Conservation (phyloP, 129 eudicot genomes). For the Silybum marianum region DNA sequence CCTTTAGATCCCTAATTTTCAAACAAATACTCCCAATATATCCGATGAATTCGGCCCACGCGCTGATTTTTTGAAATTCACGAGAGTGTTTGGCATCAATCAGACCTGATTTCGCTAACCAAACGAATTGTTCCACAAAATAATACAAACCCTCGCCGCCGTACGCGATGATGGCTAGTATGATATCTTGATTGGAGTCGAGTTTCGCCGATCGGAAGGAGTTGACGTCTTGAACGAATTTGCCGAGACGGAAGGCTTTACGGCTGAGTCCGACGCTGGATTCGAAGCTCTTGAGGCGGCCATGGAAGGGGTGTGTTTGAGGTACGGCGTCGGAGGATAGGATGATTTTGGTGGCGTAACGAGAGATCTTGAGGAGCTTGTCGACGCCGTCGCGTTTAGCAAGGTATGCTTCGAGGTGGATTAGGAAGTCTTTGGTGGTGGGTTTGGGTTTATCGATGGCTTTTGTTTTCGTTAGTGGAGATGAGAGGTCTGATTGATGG, state of each 20-base stretch:
- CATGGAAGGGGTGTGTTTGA: conserved; percentile 37
- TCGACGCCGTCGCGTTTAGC: conserved; percentile 95
- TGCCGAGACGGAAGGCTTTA: conserved; percentile 91
- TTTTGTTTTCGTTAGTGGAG: conserved; percentile 28
- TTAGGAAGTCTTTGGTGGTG: conserved; percentile 46
- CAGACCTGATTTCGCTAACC: conserved; percentile 80
- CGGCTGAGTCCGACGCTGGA: conserved; percentile 88
- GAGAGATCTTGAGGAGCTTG: conserved; percentile 81
- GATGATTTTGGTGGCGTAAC: conserved; percentile 91
- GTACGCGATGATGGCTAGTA: conserved; percentile 59
- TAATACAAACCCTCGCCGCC: conserved; percentile 91
- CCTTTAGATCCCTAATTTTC: conserved; percentile 62
- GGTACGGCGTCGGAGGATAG: conserved; percentile 61
- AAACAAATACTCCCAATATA: conserved; percentile 78
- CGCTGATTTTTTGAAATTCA: conserved; percentile 52
- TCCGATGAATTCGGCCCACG: conserved; percentile 87
- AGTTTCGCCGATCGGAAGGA: conserved; percentile 47
- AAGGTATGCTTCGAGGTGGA: conserved; percentile 79
- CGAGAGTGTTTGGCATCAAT: conserved; percentile 46
- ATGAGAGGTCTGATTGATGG: conserved; percentile 28
- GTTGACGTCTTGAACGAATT: conserved; percentile 80
- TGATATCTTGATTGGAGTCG: conserved; percentile 20
- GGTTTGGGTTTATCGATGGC: conserved; percentile 15
- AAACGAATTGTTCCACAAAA: conserved; percentile 83
- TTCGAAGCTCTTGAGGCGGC: conserved; percentile 76